Evolutionary conservation across 163 green algal species (phyloP).

Genomic region (Chloromonas sp.): DNA sequence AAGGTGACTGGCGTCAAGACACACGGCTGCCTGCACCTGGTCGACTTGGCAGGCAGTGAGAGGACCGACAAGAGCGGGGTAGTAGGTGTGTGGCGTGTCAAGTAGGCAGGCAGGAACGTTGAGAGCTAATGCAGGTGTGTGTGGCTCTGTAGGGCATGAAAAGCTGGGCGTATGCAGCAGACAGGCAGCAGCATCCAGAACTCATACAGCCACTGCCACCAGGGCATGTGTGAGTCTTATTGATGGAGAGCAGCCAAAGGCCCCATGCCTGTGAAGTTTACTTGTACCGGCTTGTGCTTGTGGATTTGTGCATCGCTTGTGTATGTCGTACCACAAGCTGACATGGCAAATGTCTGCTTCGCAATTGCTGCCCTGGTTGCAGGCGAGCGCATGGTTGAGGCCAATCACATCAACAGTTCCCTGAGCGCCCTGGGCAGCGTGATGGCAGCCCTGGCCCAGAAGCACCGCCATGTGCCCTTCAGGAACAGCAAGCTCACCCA

Average conservation of each 20-base stretch:
- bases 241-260: too few relatives aligned
- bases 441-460: slow-evolving; percentile 75
- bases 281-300: too few relatives aligned
- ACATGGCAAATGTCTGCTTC: too few relatives aligned
- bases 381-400: slow-evolving; percentile 81
- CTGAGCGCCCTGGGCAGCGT: slow-evolving; percentile 78
- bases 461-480: slow-evolving; percentile 45
- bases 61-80: slow-evolving; percentile 27
- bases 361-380: neutral
- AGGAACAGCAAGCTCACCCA: slow-evolving; percentile 51
- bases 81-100: slow-evolving; percentile 5
- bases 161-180: neutral
- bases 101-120: too few relatives aligned
- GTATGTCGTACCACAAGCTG: too few relatives aligned
- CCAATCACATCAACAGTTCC: slow-evolving; percentile 88
- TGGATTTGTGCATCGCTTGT: too few relatives aligned
- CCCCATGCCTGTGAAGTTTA: too few relatives aligned
- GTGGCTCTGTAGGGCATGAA: neutral
- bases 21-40: slow-evolving; percentile 86
- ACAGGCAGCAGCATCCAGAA: too few relatives aligned
- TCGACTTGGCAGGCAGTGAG: slow-evolving; percentile 87
- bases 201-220: too few relatives aligned
- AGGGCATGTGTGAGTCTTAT: too few relatives aligned
- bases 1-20: slow-evolving; percentile 34
- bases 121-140: too few relatives aligned